phyloP scores from a whole-genome alignment of 1,284 basidiomycete species.

The Xerocomus cyaneibrunnescens region DNA sequence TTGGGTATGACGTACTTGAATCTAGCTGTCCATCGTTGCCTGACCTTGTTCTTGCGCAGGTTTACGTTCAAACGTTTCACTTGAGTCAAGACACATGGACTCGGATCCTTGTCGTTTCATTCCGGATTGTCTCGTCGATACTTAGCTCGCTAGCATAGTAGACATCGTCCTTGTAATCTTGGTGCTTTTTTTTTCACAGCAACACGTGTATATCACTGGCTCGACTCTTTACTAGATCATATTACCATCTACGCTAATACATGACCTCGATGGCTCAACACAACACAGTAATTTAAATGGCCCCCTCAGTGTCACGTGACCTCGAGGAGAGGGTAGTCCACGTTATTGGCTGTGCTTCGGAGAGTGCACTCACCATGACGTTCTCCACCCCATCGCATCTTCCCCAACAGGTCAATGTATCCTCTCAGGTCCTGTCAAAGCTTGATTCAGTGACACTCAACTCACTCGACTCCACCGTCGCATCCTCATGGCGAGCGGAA shows the following conservation, averaged over 20 bases:
- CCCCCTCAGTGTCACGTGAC: conserved; percentile 27
- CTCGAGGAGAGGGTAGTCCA: background rate
- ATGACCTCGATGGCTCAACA: too few species aligned
- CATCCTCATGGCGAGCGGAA: conserved; percentile 67
- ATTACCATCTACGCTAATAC: too few species aligned
- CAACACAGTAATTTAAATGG: too few species aligned
- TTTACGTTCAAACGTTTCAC: conserved; percentile 84
- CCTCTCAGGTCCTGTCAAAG: conserved; percentile 65
- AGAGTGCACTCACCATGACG: conserved; percentile 52
- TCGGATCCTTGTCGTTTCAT: background rate
- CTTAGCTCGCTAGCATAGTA: conserved; percentile 33
- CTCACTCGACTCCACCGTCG: conserved; percentile 56
- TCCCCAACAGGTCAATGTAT: conserved; percentile 62
- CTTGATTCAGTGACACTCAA: conserved; percentile 60
- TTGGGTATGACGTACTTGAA: conserved; percentile 59
- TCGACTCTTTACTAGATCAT: too few species aligned
- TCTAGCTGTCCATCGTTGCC: conserved; percentile 1
- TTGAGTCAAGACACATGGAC: conserved; percentile 24
- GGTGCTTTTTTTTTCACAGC: conserved; percentile 16
- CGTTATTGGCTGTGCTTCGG: background rate
- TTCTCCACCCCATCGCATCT: conserved; percentile 65
- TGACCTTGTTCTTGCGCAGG: conserved; percentile 38
- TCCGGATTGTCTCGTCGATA: conserved; percentile 17
- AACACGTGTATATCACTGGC: conserved; percentile 23
- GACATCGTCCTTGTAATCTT: conserved; percentile 28